These are phyloP conservation scores for Xylaria sp. DNA, from an alignment of 2,329 filamentous ascomycete species.

Conservation along the genomic window DNA sequence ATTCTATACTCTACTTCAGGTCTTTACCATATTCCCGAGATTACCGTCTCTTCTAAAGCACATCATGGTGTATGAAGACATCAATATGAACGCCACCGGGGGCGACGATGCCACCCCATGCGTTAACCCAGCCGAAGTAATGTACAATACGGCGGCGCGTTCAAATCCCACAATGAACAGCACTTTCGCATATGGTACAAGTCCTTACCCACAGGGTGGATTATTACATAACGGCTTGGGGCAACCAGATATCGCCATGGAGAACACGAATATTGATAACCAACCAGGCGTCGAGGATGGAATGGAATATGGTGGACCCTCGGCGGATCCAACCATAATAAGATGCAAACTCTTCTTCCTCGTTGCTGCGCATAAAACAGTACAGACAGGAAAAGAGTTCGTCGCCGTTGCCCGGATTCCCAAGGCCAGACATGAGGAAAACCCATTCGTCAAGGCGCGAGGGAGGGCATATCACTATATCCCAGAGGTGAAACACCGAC, in stretches of 20 bases:
- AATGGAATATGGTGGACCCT: background rate
- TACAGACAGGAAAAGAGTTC: slow-evolving; percentile 25
- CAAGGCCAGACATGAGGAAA: background rate
- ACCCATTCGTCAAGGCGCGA: slow-evolving; percentile 4
- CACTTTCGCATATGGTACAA: background rate
- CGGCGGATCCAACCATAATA: background rate
- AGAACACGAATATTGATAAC: too few relatives aligned
- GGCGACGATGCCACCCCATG: background rate
- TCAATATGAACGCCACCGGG: slow-evolving; percentile 4
- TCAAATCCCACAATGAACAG: background rate
- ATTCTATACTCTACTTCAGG: background rate
- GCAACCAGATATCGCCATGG: too few relatives aligned
- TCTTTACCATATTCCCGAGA: background rate
- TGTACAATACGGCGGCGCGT: background rate
- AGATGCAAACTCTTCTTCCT: slow-evolving; percentile 16
- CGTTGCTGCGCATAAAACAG: slow-evolving; percentile 7
- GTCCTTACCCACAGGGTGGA: background rate
- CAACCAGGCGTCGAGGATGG: background rate
- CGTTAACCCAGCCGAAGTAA: slow-evolving; percentile 8
- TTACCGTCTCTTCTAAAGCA: background rate
- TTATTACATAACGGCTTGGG: too few relatives aligned
- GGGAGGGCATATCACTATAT: background rate
- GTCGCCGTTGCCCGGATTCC: slow-evolving; percentile 20
- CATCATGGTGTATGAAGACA: slow-evolving; percentile 2
- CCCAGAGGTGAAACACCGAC: background rate